Evolutionary conservation across 352 stramenopile genomes (phyloP), one percentile per base, ranked within the genome.

Genomic region (Pythium apleroticum): DNA sequence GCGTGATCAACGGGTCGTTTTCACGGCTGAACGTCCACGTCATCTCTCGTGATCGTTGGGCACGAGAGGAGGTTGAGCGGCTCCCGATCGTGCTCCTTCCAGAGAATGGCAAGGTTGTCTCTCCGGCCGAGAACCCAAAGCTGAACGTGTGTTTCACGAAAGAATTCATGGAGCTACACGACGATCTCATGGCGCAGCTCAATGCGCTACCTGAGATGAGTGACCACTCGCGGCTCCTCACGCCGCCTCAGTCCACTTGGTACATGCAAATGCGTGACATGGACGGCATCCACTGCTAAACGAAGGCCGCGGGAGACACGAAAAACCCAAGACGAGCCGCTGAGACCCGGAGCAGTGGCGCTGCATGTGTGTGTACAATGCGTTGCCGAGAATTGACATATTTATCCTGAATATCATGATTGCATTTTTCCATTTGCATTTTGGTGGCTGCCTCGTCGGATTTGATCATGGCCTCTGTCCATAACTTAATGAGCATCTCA

Each of bases 231-330:
- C 77, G 84, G 49, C 78, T 90, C 48, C 75, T 93, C 14, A 91
- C 82, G 50, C 85, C 85, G 43, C 85, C 85, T 25, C 81, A 82
- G 31, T 90, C 85, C 5, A 93, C 85, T 28, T 93, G 85, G 85
- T 80, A 78, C 76, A 91, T 93, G 64, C 85, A 93, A 60, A 93
- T 89, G 78, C 82, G 86, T 33, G 63, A 86, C 74, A 88, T 93
- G 46, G 84, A 93, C 31, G 71, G 57, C 28, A 72, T 88, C 28
- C 70, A 86, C 12, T 88, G 80, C 43, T 88, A 59, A 76, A 65
- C 30, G 14, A 9, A 17, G 22, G n/a, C 20, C 30, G 25, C 8
- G 9, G 30, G 24, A 46, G 30, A 31, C 30, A 3, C n/a, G 22
- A 3, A 27, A 20, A 27, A 19, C 8, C 19, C 17, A 27, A 50